Evolutionary conservation across 1,284 basidiomycete genomes (phyloP), one percentile per base, ranked within the genome.

Genomic region (Singerocomus rubriflavus): DNA sequence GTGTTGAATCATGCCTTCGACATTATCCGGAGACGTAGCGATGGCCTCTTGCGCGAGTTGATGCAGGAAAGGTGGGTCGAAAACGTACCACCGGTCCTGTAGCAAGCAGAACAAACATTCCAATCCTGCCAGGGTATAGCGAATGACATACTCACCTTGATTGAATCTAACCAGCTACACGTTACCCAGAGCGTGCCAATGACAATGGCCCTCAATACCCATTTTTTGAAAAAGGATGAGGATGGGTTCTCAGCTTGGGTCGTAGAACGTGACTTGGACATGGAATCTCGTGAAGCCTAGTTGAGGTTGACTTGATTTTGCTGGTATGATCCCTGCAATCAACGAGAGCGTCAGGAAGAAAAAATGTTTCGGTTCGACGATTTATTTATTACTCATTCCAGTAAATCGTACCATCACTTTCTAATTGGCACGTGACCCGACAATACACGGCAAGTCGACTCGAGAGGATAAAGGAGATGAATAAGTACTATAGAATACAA

Each of bases 11-110:
- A 96, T 87, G 51, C 78, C 78, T 14, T 78, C 64, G 2, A 83
- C 81, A 64, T 91, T 76, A 63, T 80, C 73, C 0, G 80, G 79
- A 16, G 82, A 76, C 4, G 76, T 64, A 10, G 79, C 77, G 64
- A 94, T 78, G 38, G 91, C 86, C n/a, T 80, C 76, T 58, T 82
- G 75, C 13, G 88, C 80, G 33, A 93, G 77, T 51, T 79, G 71
- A 63, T 93, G 82, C 16, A 93, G 71, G 39, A 72, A 71, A 7
- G 68, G 68, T 2, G 84, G 85, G 60, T 88, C 80, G 57, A 95
- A 80, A 54, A 88, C 79, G 70, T 92, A 93, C 79, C 76, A 80
- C 46, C 73, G 71, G 33, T 77, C 67, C 80, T 82, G 39, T 26
- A 25, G 17, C 33, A n/a, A 42, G 29, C 9, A 0, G 5, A 27